Base-by-base conservation (phyloP, 495 filamentous ascomycete genomes). In the Penicillium tannophilum region DNA sequence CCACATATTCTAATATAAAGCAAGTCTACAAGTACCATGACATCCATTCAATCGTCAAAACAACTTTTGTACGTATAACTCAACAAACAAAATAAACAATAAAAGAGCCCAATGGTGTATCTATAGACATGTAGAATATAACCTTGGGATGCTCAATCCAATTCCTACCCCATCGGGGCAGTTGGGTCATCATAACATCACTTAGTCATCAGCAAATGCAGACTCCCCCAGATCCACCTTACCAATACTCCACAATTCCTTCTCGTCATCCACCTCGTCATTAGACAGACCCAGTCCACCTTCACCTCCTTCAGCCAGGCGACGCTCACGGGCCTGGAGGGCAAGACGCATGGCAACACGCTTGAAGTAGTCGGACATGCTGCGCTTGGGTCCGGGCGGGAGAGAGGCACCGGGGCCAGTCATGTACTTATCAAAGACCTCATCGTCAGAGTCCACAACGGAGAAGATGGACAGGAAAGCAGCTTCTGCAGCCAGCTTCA, bases 291-390 rank as follows among this genome's bases (percentile, higher is more conserved):
- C 92, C 43, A 97, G 68, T 11, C 93, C 91, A 14, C 93, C 93
- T 54, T 87, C 82, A 6, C 93, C 94, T 50, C 92, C 92, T 70
- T 96, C 91, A 8, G 95, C 95, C 64, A 95, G 90, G 66, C 82
- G 89, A 64, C 93, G 81, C 71, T 98, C 94, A 60, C 91, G 81
- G 1, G 91, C 90, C 70, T 97, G 94, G 53, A 74, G 83, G 2
- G 87, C 93, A 19, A 98, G 74, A 63, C 92, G 82, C 55, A 96
- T 72, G 14, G 90, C 90, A 44, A 98, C 87, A 16, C 95, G 82
- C 80, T 96, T 97, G 77, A 98, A 98, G 76, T 98, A 98, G 65
- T 98, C 94, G 45, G 88, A 84, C 90, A 98, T 97, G 69, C 90
- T 93, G 55, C 94, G 78, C 82, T 95, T 95, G 31, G 82, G 84